These are phyloP conservation scores for Cryphonectria japonica DNA, from an alignment of 2,329 filamentous ascomycete species.

Conservation along the genomic window DNA sequence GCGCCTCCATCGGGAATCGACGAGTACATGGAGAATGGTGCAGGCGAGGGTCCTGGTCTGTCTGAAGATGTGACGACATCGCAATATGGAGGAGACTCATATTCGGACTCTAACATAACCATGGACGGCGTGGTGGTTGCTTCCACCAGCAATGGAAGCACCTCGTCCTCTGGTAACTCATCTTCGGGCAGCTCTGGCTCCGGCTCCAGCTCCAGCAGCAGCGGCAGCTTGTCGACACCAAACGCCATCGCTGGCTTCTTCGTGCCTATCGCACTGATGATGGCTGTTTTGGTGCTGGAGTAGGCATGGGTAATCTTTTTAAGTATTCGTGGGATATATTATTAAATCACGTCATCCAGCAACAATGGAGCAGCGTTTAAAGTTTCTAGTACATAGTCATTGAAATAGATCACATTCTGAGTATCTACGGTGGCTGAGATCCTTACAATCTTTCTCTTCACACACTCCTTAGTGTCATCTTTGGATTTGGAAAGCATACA, in stretches of 20 bases:
- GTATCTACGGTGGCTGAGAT: neutral
- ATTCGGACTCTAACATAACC: constrained; percentile 26
- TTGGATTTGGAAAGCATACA: neutral
- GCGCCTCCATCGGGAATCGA: constrained; percentile 54
- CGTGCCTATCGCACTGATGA: neutral
- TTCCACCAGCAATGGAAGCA: constrained; percentile 18
- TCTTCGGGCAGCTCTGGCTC: constrained; percentile 5
- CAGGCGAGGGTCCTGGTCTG: constrained; percentile 58
- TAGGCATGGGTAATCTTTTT: neutral
- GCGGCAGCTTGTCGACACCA: constrained; percentile 4
- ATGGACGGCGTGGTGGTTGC: constrained; percentile 22
- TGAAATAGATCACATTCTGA: neutral
- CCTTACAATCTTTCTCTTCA: neutral
- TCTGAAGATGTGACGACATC: constrained; percentile 42
- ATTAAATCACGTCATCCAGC: neutral
- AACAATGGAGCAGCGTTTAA: neutral
- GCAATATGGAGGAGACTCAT: constrained; percentile 25
- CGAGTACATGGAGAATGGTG: constrained; percentile 58
- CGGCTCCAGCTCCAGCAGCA: constrained; percentile 8
- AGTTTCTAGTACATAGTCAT: neutral
- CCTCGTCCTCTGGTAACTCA: constrained; percentile 9
- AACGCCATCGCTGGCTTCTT: neutral
- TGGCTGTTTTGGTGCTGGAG: neutral
- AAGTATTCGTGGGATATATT: neutral
- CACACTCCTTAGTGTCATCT: neutral